Evolutionary conservation across 345 rosid genomes (phyloP).

Genomic region (Streptanthus diversifolius): DNA sequence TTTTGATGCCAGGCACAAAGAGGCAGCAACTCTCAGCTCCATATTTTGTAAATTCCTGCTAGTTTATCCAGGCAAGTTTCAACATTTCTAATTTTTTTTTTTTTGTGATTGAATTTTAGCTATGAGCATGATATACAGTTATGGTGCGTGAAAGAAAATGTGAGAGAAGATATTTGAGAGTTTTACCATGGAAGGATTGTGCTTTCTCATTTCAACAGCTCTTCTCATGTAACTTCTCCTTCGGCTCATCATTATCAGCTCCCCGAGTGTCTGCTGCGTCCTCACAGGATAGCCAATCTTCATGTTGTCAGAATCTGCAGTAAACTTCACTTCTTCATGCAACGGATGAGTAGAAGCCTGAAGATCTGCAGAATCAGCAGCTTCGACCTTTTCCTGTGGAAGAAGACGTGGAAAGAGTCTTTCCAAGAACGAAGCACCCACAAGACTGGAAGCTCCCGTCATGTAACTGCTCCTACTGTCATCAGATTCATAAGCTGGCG

Average conservation of each 20-base stretch:
- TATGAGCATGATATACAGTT: neutral
- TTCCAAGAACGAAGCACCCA: constrained; percentile 75
- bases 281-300: constrained; percentile 34
- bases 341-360: constrained; percentile 24
- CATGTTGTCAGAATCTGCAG: constrained; percentile 18
- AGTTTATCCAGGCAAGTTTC: constrained; percentile 41
- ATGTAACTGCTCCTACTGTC: constrained; percentile 65
- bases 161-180: neutral
- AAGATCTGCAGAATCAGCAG: constrained; percentile 15
- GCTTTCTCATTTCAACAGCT: constrained; percentile 52
- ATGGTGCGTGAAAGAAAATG: neutral
- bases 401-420: constrained; percentile 72
- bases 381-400: constrained; percentile 40
- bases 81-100: neutral
- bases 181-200: constrained; percentile 57
- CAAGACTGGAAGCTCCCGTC: constrained; percentile 60
- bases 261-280: constrained; percentile 66
- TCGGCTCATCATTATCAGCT: constrained; percentile 77
- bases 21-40: constrained; percentile 50
- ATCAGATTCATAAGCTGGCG: constrained; percentile 59
- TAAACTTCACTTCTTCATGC: constrained; percentile 22
- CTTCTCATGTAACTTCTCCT: constrained; percentile 68
- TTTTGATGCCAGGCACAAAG: constrained; percentile 48
- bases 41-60: constrained; percentile 51
- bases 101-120: neutral